Evolutionary conservation across 345 rosid species (phyloP), one percentile per base, ranked within the genome.

Genomic region (Sisymbrium irio): DNA sequence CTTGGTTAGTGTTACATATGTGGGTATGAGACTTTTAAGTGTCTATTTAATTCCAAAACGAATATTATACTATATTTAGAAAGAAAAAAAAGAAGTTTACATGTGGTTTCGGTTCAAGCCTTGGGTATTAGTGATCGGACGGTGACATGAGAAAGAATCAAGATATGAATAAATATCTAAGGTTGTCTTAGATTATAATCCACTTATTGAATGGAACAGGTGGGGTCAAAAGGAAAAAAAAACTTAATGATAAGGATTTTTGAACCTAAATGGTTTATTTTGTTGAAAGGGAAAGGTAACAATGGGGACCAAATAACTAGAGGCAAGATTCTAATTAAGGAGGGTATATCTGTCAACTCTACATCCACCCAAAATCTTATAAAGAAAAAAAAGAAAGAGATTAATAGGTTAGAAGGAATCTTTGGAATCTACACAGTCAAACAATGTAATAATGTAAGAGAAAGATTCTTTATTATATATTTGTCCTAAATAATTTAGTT

Each of bases 341-440:
- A 74, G 67, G 33, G n/a, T 27, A 57, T 39, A 74, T 67, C 49
- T 75, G 78, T 75, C 74, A 67, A 57, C 64, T 19, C 41, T 0
- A 20, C n/a, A 49, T 15, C 76, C 72, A 71, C 66, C 27, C 37
- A 57, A 65, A 63, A 77, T 55, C 45, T 33, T 19, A 2, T 1
- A 27, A 33, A 7, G 0, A 12, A 36, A 37, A 47, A 5, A 1
- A 5, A 40, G 14, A 40, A 4, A 17, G 36, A 70, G 55, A 32
- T 55, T 73, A 41, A 67, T 13, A 58, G 74, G 65, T 62, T 58
- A 66, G 25, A 74, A 59, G 71, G 83, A 84, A 82, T 85, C 79
- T 72, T 12, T 65, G 80, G 80, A 77, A 71, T 77, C 80, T 71
- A 57, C 62, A 37, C 19, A 64, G 80, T 71, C 80, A 77, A 71